Conservation (phyloP, 2,329 filamentous ascomycete species). For the Pseudogymnoascus sp. region DNA sequence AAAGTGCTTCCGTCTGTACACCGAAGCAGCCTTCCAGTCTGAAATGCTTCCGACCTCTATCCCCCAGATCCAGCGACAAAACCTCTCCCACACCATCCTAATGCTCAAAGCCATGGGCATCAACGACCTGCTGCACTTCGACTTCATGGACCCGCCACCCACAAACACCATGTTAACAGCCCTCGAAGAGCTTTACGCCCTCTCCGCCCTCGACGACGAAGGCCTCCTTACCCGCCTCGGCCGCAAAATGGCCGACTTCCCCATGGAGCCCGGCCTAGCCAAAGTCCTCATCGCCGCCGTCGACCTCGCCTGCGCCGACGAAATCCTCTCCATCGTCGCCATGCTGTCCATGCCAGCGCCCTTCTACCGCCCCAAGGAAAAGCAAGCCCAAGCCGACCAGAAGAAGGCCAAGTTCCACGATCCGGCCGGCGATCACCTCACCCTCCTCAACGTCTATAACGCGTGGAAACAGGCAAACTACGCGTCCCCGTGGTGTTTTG, state of each 20-base stretch:
- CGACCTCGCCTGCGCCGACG: constrained; percentile 82
- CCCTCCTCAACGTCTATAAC: constrained; percentile 92
- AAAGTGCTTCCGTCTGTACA: constrained; percentile 97
- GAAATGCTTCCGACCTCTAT: constrained; percentile 97
- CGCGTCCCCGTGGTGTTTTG: constrained; percentile 86
- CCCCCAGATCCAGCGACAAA: constrained; percentile 93
- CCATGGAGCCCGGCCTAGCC: constrained; percentile 88
- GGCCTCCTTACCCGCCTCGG: constrained; percentile 85
- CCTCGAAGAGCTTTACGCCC: constrained; percentile 85
- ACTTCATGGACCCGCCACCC: constrained; percentile 97
- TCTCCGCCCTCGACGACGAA: constrained; percentile 90
- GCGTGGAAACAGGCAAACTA: constrained; percentile 84
- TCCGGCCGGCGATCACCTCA: constrained; percentile 86
- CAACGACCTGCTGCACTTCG: constrained; percentile 92
- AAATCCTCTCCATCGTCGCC: constrained; percentile 87
- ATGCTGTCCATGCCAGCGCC: constrained; percentile 84
- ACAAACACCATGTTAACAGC: constrained; percentile 97
- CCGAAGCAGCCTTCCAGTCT: constrained; percentile 84
- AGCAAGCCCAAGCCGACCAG: constrained; percentile 90
- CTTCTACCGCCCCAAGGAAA: constrained; percentile 95
- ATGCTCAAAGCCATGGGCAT: constrained; percentile 99
- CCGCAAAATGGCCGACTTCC: constrained; percentile 96
- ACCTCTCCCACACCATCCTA: constrained; percentile 83
- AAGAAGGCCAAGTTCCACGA: constrained; percentile 98
- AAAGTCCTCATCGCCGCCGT: constrained; percentile 86